These are phyloP conservation scores for Malus hybrid DNA, from an alignment of 331 rosid species.

Conservation along the genomic window DNA sequence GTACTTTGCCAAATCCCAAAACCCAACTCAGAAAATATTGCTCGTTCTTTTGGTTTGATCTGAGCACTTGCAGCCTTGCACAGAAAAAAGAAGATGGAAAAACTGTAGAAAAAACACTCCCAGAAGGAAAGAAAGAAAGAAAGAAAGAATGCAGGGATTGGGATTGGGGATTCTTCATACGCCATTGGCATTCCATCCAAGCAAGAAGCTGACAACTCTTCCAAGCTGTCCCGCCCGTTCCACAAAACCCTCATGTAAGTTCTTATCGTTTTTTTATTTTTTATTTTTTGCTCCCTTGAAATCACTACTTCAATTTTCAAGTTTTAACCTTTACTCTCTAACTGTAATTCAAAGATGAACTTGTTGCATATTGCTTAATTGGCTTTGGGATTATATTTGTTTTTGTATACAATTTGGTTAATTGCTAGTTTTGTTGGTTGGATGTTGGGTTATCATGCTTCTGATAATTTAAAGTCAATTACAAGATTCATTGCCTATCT, in stretches of 20 bases:
- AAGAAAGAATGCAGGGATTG: slow-evolving; percentile 44
- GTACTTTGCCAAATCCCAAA: not conserved
- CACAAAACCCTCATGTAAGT: not conserved
- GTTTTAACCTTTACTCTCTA: not conserved
- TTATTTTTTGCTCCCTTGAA: not conserved
- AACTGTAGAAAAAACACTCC: slow-evolving; percentile 25
- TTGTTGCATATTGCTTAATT: not conserved
- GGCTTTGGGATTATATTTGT: not conserved
- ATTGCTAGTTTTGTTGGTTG: not conserved
- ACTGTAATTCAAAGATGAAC: not conserved
- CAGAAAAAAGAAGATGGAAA: slow-evolving; percentile 25
- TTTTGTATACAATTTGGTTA: not conserved
- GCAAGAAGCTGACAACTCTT: slow-evolving; percentile 56
- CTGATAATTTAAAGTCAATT: not conserved
- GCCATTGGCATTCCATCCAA: slow-evolving; percentile 49
- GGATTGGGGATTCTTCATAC: slow-evolving; percentile 45
- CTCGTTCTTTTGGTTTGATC: not conserved
- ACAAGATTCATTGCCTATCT: not conserved
- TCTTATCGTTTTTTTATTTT: not conserved
- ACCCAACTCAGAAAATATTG: not conserved
- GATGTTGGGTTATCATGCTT: not conserved
- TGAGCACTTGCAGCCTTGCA: not conserved
- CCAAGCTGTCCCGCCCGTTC: slow-evolving; percentile 36
- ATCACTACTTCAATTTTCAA: not conserved
- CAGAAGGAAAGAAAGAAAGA: not conserved